Conservation (phyloP, 257 asterid genomes). For the Sherardia arvensis region DNA sequence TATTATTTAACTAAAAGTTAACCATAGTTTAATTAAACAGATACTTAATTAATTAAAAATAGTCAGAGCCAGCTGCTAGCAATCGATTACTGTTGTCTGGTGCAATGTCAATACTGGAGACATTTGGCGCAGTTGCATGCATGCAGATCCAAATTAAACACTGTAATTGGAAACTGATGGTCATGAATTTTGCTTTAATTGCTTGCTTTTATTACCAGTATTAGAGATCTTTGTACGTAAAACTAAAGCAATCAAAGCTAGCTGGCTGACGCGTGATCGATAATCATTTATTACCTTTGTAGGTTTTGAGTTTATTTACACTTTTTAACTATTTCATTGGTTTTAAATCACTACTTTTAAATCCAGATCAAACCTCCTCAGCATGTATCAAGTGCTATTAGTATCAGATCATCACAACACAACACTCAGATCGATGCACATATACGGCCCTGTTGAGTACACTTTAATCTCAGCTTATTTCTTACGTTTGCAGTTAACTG, state of each 20-base stretch:
- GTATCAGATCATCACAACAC: no score
- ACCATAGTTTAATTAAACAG: not conserved
- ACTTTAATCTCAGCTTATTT: no score
- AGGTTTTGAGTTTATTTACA: not conserved
- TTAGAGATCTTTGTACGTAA: not conserved
- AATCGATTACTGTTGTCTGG: not conserved
- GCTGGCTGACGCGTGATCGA: not conserved
- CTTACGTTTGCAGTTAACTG: no score
- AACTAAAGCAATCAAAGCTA: not conserved
- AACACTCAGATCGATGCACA: no score
- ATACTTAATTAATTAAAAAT: no score
- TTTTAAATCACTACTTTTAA: no score
- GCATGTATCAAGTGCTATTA: no score
- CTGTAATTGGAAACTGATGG: not conserved
- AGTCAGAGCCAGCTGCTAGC: not conserved
- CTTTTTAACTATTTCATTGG: no score
- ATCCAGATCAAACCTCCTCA: no score
- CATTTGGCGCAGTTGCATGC: slow-evolving; percentile 7
- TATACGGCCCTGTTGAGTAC: no score
- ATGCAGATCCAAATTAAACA: not conserved
- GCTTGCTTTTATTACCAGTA: not conserved
- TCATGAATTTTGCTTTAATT: not conserved
- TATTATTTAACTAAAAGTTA: no score
- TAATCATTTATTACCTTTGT: not conserved
- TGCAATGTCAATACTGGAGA: not conserved